These are phyloP conservation scores for Tolypocladium pustulatum DNA, from an alignment of 2,329 filamentous ascomycete species.

Conservation along the genomic window DNA sequence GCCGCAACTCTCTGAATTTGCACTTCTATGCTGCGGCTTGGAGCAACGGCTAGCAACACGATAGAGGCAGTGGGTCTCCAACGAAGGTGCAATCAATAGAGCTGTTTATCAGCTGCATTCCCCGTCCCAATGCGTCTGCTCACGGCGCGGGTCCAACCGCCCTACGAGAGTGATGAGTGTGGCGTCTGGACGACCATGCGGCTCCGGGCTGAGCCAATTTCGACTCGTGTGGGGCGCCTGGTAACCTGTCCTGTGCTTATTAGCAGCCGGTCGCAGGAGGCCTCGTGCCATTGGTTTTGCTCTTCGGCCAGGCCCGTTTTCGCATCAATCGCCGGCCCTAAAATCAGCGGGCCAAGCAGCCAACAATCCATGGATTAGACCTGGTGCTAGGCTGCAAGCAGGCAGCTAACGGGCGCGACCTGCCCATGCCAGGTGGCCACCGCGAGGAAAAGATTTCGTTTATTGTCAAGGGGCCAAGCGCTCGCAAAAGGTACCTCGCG, in stretches of 20 bases:
- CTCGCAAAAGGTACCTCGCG: not conserved
- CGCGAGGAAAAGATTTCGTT: not conserved
- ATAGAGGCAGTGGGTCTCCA: not conserved
- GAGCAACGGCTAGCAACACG: not conserved
- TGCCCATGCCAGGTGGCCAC: not conserved
- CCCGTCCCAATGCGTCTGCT: not conserved
- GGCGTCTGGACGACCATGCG: too few species aligned
- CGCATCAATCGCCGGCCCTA: not conserved
- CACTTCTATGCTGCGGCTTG: too few species aligned
- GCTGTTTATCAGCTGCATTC: not conserved
- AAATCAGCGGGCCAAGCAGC: too few species aligned
- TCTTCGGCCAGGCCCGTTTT: not conserved
- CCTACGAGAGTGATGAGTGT: too few species aligned
- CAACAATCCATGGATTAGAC: not conserved
- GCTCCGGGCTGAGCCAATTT: too few species aligned
- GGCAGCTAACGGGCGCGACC: not conserved
- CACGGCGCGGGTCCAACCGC: not conserved
- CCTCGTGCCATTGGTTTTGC: not conserved
- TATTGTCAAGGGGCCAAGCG: not conserved
- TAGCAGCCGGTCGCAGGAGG: too few species aligned
- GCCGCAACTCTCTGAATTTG: too few species aligned
- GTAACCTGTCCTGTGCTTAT: too few species aligned
- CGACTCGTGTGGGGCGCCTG: too few species aligned
- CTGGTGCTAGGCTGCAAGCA: not conserved
- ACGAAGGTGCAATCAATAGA: too few species aligned